Evolutionary conservation across 2,329 filamentous ascomycete species (phyloP).

Genomic region (Monosporascus sp.): DNA sequence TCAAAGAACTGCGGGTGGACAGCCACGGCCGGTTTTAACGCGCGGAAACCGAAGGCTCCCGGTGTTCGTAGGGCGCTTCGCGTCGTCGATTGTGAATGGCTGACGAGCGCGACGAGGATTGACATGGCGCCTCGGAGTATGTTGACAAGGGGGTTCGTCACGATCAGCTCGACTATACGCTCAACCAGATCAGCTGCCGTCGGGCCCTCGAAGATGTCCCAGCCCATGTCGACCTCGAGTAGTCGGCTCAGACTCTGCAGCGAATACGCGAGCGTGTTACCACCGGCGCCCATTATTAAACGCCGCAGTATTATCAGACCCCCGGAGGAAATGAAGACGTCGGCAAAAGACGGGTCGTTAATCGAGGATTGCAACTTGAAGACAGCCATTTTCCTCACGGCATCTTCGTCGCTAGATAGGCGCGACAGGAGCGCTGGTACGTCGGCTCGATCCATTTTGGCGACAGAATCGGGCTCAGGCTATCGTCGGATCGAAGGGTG

Average conservation of each 20-base stretch:
- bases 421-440: slow-evolving; percentile 61
- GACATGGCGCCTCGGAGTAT: slow-evolving; percentile 96
- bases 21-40: slow-evolving; percentile 85
- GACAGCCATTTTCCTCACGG: slow-evolving; percentile 94
- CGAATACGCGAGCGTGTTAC: slow-evolving; percentile 94
- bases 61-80: slow-evolving; percentile 37
- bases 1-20: slow-evolving; percentile 92
- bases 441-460: slow-evolving; percentile 59
- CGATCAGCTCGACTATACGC: slow-evolving; percentile 83
- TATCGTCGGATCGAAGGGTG: background rate
- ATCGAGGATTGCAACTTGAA: slow-evolving; percentile 97
- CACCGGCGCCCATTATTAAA: slow-evolving; percentile 76
- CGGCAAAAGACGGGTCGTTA: slow-evolving; percentile 92
- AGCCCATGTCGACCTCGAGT: slow-evolving; percentile 95
- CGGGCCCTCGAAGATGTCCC: slow-evolving; percentile 73
- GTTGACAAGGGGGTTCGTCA: slow-evolving; percentile 93
- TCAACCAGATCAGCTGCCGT: slow-evolving; percentile 62
- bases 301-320: slow-evolving; percentile 77
- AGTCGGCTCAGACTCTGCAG: slow-evolving; percentile 82
- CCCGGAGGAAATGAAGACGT: slow-evolving; percentile 88
- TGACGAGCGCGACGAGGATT: slow-evolving; percentile 88
- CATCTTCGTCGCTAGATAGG: slow-evolving; percentile 71
- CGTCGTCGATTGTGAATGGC: slow-evolving; percentile 64
- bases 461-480: background rate
- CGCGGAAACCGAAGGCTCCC: slow-evolving; percentile 78